Conservation (phyloP, 2,329 filamentous ascomycete genomes). For the Cadophora sp. region DNA sequence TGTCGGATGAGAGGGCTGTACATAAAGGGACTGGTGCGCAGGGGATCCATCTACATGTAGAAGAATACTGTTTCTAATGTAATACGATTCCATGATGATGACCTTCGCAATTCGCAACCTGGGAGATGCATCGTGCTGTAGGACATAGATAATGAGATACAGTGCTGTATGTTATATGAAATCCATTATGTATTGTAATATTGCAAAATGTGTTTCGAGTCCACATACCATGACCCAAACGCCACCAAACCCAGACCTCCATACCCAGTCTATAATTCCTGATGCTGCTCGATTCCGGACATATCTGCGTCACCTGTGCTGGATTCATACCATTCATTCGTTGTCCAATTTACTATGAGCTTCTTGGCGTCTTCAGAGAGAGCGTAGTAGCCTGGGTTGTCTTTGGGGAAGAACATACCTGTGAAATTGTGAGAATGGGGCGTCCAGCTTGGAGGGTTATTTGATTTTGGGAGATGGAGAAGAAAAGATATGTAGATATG, state of each 20-base stretch:
- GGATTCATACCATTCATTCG: conserved; percentile 70
- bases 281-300: conserved; percentile 27
- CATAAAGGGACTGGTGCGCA: conserved; percentile 70
- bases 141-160: not conserved
- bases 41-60: conserved; percentile 65
- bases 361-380: conserved; percentile 71
- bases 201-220: conserved; percentile 3
- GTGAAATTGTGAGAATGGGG: not conserved
- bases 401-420: conserved; percentile 76
- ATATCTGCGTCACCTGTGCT: conserved; percentile 45
- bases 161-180: not conserved
- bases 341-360: conserved; percentile 69
- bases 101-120: too few relatives aligned
- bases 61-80: conserved; percentile 61
- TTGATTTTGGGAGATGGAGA: not conserved
- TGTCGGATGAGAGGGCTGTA: conserved; percentile 67
- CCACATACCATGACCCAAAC: conserved; percentile 1
- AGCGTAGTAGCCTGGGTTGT: conserved; percentile 75
- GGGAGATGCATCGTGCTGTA: too few relatives aligned
- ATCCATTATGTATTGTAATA: not conserved
- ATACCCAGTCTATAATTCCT: conserved; percentile 29
- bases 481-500: too few relatives aligned
- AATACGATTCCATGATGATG: not conserved
- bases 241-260: not conserved
- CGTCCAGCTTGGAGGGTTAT: too few relatives aligned